Base-by-base conservation (phyloP, 2,329 filamentous ascomycete species). In the Fusarium sulawesiense region DNA sequence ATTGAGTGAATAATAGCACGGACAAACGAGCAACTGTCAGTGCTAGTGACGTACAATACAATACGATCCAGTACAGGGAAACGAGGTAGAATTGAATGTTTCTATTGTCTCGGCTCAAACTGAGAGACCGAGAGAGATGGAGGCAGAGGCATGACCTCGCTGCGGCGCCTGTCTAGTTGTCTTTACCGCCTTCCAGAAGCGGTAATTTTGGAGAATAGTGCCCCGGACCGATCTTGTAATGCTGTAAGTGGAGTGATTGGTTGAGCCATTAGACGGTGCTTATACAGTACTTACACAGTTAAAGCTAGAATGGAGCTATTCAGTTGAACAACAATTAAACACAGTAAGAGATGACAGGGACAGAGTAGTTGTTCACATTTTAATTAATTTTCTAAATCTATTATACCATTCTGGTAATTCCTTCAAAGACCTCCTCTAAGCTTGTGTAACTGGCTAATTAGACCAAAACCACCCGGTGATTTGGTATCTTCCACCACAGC, bases 361-460 rank as follows among this genome's bases (percentile, higher is more conserved):
- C 29, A 30, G 13, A 30, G 14, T 34, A 40, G 27, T 13, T 34
- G 18, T 23, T 30, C 27, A 12, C n/a, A 21, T 55, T 23, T 37
- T 25, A 21, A 48, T 32, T 47, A n/a, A 14, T 34, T 42, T 42
- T 41, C 21, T 6, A 25, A 12, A 7, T 60, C 25, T 48, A 37
- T 40, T 20, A 6, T 25, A 32, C 4, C 10, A 1, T 40, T 12
- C 8, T 29, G 23, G 14, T n/a, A 5, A 32, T 32, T 44, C 7
- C 46, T 29, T 79, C 75, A 86, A 56, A 88, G 73, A 2, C 87
- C 87, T 42, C 82, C 84, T 54, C 88, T 83, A 61, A 90, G 81
- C 78, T 88, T 88, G 77, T 89, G 87, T 63, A 89, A 78, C 77
- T 90, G 88, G 77, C 85, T 89, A 71, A 90, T 89, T 56, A 90